phyloP scores from a whole-genome alignment of 108 stramenopile species.

The Nitzschia putrida region DNA sequence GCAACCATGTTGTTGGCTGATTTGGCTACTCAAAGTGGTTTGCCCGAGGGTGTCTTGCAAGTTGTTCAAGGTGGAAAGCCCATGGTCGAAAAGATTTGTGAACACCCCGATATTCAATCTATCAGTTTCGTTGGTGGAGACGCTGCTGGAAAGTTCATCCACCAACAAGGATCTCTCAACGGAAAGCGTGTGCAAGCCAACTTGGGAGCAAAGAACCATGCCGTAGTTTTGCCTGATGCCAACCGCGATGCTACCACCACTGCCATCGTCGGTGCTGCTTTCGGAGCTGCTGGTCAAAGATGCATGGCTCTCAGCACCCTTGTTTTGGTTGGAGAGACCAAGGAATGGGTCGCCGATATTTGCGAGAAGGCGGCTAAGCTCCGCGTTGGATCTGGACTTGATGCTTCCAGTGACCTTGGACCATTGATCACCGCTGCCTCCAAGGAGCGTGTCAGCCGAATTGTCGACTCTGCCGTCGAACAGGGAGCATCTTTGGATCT shows the following conservation, averaged over 20 bases:
- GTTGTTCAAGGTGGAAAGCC: constrained; percentile 86
- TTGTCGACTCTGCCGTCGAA: constrained; percentile 73
- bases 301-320: constrained; percentile 91
- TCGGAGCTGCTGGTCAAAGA: constrained; percentile 94
- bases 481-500: constrained; percentile 79
- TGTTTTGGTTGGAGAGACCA: constrained; percentile 80
- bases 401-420: constrained; percentile 83
- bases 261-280: constrained; percentile 80
- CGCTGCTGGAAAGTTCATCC: constrained; percentile 88
- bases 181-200: constrained; percentile 93
- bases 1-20: constrained; percentile 72
- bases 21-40: constrained; percentile 78
- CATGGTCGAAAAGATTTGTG: constrained; percentile 84
- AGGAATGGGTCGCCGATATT: constrained; percentile 61
- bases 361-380: constrained; percentile 57
- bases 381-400: constrained; percentile 85
- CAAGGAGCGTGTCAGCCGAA: constrained; percentile 64
- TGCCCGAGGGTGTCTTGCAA: constrained; percentile 91
- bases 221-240: constrained; percentile 84
- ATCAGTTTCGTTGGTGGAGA: constrained; percentile 94
- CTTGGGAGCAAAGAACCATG: constrained; percentile 97
- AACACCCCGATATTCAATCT: constrained; percentile 80
- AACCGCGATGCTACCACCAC: constrained; percentile 70
- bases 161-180: constrained; percentile 66
- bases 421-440: constrained; percentile 85